phyloP scores from a whole-genome alignment of 768 basidiomycete genomes.

The Porpolomopsis calyptriformis region DNA sequence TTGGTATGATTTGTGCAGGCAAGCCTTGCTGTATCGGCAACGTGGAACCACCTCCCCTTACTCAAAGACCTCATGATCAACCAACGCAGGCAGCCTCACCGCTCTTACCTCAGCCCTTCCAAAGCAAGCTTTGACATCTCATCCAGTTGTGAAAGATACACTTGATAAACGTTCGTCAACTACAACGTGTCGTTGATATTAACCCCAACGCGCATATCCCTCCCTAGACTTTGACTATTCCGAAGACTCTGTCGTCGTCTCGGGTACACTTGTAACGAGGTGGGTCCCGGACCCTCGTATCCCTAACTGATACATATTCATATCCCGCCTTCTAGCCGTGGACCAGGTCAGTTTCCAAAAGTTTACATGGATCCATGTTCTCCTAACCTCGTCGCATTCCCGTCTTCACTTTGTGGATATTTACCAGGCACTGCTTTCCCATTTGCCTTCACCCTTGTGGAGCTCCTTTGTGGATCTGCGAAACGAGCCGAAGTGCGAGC shows the following conservation, averaged over 20 bases:
- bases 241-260: conserved; percentile 65
- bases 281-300: conserved; percentile 17
- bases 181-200: neutral
- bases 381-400: neutral
- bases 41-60: neutral
- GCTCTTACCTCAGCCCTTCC: conserved; percentile 54
- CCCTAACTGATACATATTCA: neutral
- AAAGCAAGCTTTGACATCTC: conserved; percentile 62
- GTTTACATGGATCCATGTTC: conserved; percentile 4
- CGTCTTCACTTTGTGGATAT: neutral
- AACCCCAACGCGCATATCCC: neutral
- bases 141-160: conserved; percentile 54
- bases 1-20: conserved; percentile 87
- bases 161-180: conserved; percentile 41
- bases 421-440: conserved; percentile 70
- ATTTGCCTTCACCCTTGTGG: conserved; percentile 69
- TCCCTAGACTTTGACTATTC: conserved; percentile 60
- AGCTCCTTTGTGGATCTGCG: conserved; percentile 51
- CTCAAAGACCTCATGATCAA: neutral
- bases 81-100: conserved; percentile 48
- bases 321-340: conserved; percentile 38
- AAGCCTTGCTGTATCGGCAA: conserved; percentile 10
- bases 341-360: conserved; percentile 62
- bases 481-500: conserved; percentile 49
- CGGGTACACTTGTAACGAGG: conserved; percentile 71